Evolutionary conservation across 2,329 filamentous ascomycete species (phyloP).

Genomic region (Ophiocordyceps camponoti-saundersi): DNA sequence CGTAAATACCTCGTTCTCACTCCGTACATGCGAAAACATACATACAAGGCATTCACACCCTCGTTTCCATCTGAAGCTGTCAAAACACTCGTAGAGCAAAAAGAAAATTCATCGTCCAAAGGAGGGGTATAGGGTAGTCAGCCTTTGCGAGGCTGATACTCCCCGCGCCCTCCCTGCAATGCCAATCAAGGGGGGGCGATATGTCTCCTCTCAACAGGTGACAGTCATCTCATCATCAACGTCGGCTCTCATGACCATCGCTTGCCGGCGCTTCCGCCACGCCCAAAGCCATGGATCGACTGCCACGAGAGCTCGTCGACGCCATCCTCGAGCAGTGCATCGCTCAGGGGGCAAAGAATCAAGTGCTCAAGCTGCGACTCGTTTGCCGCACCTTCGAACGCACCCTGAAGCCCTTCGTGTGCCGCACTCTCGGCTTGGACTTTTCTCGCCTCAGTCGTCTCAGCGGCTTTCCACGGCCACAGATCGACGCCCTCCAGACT

Average conservation of each 20-base stretch:
- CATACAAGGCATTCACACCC: no score
- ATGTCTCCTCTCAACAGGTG: background rate
- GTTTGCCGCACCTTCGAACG: conserved; percentile 32
- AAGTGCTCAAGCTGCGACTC: conserved; percentile 24
- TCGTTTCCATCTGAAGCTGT: no score
- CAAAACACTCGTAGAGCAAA: no score
- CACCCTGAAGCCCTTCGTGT: conserved; percentile 25
- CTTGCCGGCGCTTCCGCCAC: background rate
- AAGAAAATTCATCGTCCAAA: no score
- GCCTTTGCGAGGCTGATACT: no score
- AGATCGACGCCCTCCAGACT: conserved; percentile 23
- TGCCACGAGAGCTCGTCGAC: conserved; percentile 30
- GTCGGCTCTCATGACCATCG: background rate
- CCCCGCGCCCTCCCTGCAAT: no score
- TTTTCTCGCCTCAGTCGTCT: conserved; percentile 27
- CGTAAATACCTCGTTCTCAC: background rate
- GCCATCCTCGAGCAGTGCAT: conserved; percentile 27
- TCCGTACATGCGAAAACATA: no score
- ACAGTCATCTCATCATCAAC: background rate
- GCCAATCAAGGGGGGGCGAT: no score
- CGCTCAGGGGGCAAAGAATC: conserved; percentile 24
- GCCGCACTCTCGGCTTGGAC: conserved; percentile 30
- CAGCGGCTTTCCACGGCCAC: conserved; percentile 14
- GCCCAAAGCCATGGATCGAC: conserved; percentile 20
- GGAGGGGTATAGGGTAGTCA: no score